These are phyloP conservation scores for Chiua sp. DNA, from an alignment of 1,284 basidiomycete species.

Conservation along the genomic window DNA sequence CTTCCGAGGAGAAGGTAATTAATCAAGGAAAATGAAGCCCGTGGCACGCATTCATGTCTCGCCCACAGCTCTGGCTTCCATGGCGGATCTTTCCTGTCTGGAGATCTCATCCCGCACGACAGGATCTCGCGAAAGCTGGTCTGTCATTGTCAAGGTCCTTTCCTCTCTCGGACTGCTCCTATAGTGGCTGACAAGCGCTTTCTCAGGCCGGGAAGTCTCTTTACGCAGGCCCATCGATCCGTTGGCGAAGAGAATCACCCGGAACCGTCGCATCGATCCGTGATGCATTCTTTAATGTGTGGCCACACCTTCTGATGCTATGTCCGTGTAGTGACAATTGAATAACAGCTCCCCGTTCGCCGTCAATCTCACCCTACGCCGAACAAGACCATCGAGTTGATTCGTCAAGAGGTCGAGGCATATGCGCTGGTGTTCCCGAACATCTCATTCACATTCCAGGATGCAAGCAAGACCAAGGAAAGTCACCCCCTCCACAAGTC, in stretches of 20 bases:
- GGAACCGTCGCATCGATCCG: conserved; percentile 84
- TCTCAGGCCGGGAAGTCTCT: conserved; percentile 65
- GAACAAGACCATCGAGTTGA: conserved; percentile 61
- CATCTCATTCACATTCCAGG: conserved; percentile 74
- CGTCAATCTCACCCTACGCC: conserved; percentile 68
- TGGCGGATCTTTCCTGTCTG: conserved; percentile 73
- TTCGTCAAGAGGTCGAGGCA: conserved; percentile 74
- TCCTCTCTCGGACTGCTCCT: conserved; percentile 1
- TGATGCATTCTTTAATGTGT: conserved; percentile 86
- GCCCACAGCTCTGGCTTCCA: conserved; percentile 77
- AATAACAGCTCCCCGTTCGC: conserved; percentile 79
- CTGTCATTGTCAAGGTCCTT: conserved; percentile 76
- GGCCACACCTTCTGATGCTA: conserved; percentile 27
- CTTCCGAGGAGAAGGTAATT: conserved; percentile 87
- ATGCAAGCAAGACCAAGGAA: conserved; percentile 46
- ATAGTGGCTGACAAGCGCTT: conserved; percentile 1
- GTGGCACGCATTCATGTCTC: conserved; percentile 12
- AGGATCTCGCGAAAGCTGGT: conserved; percentile 64
- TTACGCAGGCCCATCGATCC: conserved; percentile 74
- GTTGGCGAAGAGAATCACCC: conserved; percentile 69
- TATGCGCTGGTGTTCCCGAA: conserved; percentile 75
- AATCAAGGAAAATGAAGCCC: neutral
- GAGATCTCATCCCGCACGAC: conserved; percentile 79
- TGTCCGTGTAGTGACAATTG: conserved; percentile 16
- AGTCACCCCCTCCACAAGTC: conserved; percentile 41